A percentile compares a stretch with the other conserved stretches of the same genome.
These are phyloP conservation scores for Phytophthora pseudosyringae DNA, from an alignment of 352 stramenopile genomes.

Conservation along the genomic window DNA sequence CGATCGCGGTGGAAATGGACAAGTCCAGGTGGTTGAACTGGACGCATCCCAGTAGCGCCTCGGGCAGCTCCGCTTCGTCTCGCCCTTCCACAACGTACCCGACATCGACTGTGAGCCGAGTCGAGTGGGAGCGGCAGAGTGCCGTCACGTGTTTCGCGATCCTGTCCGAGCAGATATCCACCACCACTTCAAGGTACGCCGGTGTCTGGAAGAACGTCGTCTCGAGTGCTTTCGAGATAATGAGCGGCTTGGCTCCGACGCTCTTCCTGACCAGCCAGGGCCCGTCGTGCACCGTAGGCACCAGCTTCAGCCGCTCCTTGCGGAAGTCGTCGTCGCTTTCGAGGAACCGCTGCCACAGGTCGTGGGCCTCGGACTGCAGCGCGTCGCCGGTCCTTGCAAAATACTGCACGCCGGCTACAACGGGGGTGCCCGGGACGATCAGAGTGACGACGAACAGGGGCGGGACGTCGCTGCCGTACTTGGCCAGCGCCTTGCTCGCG, in stretches of 20 bases:
- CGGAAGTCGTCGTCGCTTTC: conserved; percentile 71
- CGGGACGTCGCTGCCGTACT: conserved; percentile 71
- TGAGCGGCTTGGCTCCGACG: conserved; percentile 78
- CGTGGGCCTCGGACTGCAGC: conserved; percentile 36
- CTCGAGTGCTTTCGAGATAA: conserved; percentile 70
- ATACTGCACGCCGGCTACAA: conserved; percentile 78
- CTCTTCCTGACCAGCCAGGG: conserved; percentile 87
- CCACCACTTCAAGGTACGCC: conserved; percentile 76
- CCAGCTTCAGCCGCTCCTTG: conserved; percentile 80
- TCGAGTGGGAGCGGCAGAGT: conserved; percentile 73
- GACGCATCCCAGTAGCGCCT: conserved; percentile 81
- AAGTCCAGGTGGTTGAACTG: conserved; percentile 84
- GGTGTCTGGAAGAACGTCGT: conserved; percentile 66
- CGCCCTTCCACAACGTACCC: conserved; percentile 83
- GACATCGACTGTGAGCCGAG: conserved; percentile 75
- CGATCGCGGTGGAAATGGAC: conserved; percentile 56
- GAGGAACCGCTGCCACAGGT: conserved; percentile 72
- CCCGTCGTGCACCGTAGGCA: conserved; percentile 77
- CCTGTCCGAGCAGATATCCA: conserved; percentile 79
- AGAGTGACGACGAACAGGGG: conserved; percentile 81
- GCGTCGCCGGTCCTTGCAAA: conserved; percentile 60
- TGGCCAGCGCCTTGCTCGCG: conserved; percentile 59
- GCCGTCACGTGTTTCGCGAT: conserved; percentile 82
- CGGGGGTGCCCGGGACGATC: conserved; percentile 68
- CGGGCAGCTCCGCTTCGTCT: conserved; percentile 70